Base-by-base conservation (phyloP, 2,329 filamentous ascomycete genomes). In the Botrytis pseudocinerea region DNA sequence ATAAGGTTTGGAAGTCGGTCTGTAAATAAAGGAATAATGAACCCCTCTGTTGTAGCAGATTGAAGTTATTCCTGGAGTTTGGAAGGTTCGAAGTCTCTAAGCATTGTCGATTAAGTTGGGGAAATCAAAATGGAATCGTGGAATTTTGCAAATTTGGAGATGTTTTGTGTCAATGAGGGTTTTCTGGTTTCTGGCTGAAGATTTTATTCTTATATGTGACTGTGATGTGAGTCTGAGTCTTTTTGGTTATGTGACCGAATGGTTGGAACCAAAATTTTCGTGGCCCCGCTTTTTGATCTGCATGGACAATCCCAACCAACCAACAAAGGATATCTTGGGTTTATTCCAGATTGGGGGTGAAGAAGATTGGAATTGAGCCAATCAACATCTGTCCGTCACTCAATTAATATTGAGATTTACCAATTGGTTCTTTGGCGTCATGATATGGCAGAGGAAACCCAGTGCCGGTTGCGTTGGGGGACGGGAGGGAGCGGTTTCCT, bases 71-170 rank as follows among this genome's bases (percentile, higher is more conserved):
- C 74, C 73, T 79, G 78, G 22, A 78, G 73, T 72, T 79, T 79
- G 28, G 74, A 76, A 51, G 78, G 78, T 75, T 79, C 78, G 70
- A 79, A 79, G 65, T 77, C 78, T 75, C 78, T 76, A 69, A 79
- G 76, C 78, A 79, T 79, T 68, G 76, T 79, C 74, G 70, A 75
- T 69, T 59, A 72, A 51, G 62, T 68, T 72, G 40, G 40, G 51
- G 70, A 69, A 60, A 69, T 72, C 70, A 72, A 69, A 72, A 72
- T 72, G 12, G 40, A 22, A n/a, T 65, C 42, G 28, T 51, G 35
- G 42, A 25, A 44, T 4, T 51, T 22, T 42, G 54, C n/a, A 2
- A 32, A 44, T 57, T 57, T 57, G 48, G 20, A 69, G 38, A 42
- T 44, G 38, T 42, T 32, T 57, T 59, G 48, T 32, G 25, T 42